A percentile compares a stretch with the other conserved stretches of the same genome.
Evolutionary conservation across 2,329 filamentous ascomycete species (phyloP).

Genomic region (Botrytis sinoallii): DNA sequence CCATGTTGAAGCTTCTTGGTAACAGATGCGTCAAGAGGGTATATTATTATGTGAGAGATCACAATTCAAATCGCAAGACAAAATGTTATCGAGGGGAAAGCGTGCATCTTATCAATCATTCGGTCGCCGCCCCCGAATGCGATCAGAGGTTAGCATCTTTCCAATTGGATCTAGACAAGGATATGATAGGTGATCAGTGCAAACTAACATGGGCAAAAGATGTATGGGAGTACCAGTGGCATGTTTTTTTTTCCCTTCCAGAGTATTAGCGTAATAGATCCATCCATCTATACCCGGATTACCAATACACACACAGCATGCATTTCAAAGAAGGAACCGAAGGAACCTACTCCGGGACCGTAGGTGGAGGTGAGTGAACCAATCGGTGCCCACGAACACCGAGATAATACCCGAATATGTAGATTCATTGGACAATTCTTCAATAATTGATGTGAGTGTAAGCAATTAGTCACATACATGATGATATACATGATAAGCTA

Average conservation of each 20-base stretch:
- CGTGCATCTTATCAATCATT: constrained; percentile 2
- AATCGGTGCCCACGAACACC: background rate
- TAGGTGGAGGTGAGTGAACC: background rate
- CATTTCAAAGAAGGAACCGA: background rate
- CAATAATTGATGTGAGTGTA: background rate
- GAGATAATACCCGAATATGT: background rate
- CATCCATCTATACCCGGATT: background rate
- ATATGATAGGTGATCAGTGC: background rate
- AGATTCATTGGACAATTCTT: background rate
- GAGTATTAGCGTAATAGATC: background rate
- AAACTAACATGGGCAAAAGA: background rate
- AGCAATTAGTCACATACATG: background rate
- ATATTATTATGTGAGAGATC: background rate
- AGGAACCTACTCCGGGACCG: background rate
- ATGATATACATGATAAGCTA: background rate
- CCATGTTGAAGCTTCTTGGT: constrained; percentile 14
- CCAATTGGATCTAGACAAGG: background rate
- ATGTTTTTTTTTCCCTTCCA: background rate
- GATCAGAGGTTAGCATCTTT: constrained; percentile 7
- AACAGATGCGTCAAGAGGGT: background rate
- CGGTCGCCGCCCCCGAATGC: background rate
- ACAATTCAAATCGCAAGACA: background rate
- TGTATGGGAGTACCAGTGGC: background rate
- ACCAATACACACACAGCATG: background rate
- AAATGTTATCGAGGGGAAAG: background rate